Conservation (phyloP, 306 rosid genomes). For the Corylus americana region DNA sequence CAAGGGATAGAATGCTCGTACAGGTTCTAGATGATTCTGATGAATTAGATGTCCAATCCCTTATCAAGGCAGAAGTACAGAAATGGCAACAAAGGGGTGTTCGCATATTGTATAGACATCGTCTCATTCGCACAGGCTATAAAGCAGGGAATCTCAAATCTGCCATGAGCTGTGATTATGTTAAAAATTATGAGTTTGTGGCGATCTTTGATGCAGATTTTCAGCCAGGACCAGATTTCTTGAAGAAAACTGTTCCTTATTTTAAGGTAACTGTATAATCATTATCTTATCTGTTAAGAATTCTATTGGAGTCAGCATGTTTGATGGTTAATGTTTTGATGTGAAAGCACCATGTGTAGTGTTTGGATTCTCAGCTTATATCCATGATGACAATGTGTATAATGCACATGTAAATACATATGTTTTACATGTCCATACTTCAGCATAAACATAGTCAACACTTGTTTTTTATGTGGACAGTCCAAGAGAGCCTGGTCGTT, state of each 20-base stretch:
- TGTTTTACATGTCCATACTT: background rate
- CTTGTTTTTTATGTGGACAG: background rate
- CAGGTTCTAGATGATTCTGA: constrained; percentile 98
- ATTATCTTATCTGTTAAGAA: background rate
- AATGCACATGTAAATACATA: background rate
- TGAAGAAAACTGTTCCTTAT: constrained; percentile 88
- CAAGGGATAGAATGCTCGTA: constrained; percentile 87
- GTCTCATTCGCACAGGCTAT: constrained; percentile 90
- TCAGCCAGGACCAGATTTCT: constrained; percentile 94
- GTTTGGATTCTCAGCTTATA: constrained; percentile 2
- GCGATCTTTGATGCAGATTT: constrained; percentile 98
- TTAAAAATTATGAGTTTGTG: constrained; percentile 90
- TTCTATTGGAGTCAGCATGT: constrained; percentile 13
- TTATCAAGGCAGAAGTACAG: constrained; percentile 94
- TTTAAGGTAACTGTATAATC: constrained; percentile 68
- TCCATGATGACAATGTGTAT: background rate
- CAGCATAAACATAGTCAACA: background rate
- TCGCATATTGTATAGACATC: constrained; percentile 80
- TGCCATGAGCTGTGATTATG: constrained; percentile 95
- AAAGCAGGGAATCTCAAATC: constrained; percentile 99
- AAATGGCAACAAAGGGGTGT: constrained; percentile 97
- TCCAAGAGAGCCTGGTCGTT: background rate
- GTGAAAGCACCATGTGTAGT: background rate
- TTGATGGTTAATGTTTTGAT: constrained; percentile 12
- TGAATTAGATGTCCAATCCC: constrained; percentile 74